Evolutionary conservation across 192 early-diverging fungal genomes (phyloP), one percentile per base, ranked within the genome.

Genomic region (Coemansia sp.): DNA sequence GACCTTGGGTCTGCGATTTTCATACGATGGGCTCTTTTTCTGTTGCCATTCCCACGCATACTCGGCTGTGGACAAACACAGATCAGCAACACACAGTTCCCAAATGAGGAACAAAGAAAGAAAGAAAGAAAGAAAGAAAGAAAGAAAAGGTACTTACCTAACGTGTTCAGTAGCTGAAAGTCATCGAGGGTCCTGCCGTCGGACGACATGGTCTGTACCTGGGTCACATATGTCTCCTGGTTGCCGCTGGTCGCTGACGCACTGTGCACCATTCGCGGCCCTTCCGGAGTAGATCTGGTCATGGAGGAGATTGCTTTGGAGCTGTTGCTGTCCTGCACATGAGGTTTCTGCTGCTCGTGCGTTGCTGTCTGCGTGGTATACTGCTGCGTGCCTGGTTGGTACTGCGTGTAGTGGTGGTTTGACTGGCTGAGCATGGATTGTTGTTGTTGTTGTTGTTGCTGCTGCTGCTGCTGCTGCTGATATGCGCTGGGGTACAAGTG

Each of bases 161-260:
- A 71, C 14, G 79, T 81, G 67, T 76, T 69, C 58, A 81, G 79
- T 65, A 81, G 64, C 68, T 81, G 74, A 38, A 68, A 81, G 62
- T 81, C 79, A 60, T 76, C 68, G 43, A 81, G 79, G 11, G 70
- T 73, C 66, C 79, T 74, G 50, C 74, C 74, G 51, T 81, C 79
- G 32, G 63, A 65, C 19, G 70, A 44, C 11, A 60, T 40, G 16
- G 13, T 19, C 40, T 48, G 55, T 54, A 22, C 0, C 51, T 54
- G 51, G 20, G 7, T 2, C 9, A 12, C 51, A 9, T 54, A 54
- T 54, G 51, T 7, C 19, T 14, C 6, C 38, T 64, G 56, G 57
- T 60, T 57, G 48, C 45, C 14, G 53, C 64, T 46, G 55, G 39
- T 46, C 46, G 39, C 25, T 19, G 20, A 5, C 17, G 41, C 17